Evolutionary conservation across 257 asterid species (phyloP), one percentile per base, ranked within the genome.

Genomic region (Mentha longifolia): DNA sequence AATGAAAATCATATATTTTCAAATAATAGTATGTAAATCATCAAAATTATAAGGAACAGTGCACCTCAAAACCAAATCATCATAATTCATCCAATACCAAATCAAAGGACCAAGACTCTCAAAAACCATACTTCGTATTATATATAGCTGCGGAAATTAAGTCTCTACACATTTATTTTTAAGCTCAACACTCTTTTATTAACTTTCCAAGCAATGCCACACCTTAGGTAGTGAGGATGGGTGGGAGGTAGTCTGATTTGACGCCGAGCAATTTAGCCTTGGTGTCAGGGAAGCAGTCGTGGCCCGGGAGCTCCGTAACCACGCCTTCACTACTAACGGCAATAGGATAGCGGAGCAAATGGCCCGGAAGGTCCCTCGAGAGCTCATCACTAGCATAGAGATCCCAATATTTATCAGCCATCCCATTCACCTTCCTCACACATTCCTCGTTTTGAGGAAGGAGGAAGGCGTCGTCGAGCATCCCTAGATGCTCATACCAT

Each of bases 401-500:
- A 50, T 89, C 92, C 96, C 96, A 91, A 63, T 87, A 89, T 67
- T 77, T 87, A 20, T 87, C 89, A 0, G 90, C 96, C 6, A 87
- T 71, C 17, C 67, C 67, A 45, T 89, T 91, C 75, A 89, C 90
- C 82, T 83, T 91, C 14, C 42, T 67, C 17, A 67, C 67, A 5
- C 96, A 91, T 17, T 83, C 82, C 76, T 70, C 85, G 3, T 67
- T 85, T 45, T 93, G 79, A 13, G 96, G 97, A 3, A 61, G 78
- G 67, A 71, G 78, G 83, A 93, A 93, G 0, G 80, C 33, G 60
- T 90, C 93, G 35, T 90, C 96, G 0, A 93, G 84, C 95, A 82
- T 90, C 37, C 97, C 98, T 2, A 93, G 87, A 67, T 91, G 98
- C 73, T 93, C 98, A 11, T 93, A 90, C 97, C 97, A 93, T 35